Evolutionary conservation across 176 grass and related monocot genomes (phyloP).

Genomic region (Saccharum officinarum): DNA sequence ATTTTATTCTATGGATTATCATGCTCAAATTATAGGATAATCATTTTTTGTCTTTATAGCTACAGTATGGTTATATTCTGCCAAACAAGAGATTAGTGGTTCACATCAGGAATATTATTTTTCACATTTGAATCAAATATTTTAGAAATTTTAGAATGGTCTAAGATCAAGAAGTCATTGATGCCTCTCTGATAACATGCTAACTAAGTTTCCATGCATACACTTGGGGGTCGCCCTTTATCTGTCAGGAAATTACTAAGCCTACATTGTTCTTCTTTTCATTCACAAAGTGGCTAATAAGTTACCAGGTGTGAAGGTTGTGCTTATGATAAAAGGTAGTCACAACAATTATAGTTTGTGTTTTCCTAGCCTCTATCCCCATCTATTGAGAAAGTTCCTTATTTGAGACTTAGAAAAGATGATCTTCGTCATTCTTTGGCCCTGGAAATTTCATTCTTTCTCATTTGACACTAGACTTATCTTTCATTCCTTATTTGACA

Average conservation of each 20-base stretch:
- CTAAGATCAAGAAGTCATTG: background rate
- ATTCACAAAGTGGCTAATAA: background rate
- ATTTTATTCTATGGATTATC: background rate
- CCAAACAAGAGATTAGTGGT: background rate
- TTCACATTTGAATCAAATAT: background rate
- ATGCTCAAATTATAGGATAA: background rate
- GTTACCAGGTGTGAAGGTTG: background rate
- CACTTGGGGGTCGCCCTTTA: too few species aligned
- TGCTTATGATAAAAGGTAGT: background rate
- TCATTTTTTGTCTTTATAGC: background rate
- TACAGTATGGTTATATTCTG: background rate
- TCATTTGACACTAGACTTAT: too few species aligned
- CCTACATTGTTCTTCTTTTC: background rate
- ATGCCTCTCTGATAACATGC: background rate
- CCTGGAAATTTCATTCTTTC: too few species aligned
- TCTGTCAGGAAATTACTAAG: too few species aligned
- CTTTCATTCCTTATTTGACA: too few species aligned
- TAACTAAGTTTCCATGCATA: background rate
- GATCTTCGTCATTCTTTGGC: too few species aligned
- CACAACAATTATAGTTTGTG: too few species aligned
- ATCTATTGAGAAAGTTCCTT: too few species aligned
- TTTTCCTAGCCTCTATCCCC: too few species aligned
- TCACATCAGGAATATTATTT: background rate
- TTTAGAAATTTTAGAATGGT: background rate
- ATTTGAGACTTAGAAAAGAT: too few species aligned